Percentiles rank a stretch among this genome's conserved stretches.
phyloP scores from a whole-genome alignment of 305 asterid genomes.

The Ajuga reptans region DNA sequence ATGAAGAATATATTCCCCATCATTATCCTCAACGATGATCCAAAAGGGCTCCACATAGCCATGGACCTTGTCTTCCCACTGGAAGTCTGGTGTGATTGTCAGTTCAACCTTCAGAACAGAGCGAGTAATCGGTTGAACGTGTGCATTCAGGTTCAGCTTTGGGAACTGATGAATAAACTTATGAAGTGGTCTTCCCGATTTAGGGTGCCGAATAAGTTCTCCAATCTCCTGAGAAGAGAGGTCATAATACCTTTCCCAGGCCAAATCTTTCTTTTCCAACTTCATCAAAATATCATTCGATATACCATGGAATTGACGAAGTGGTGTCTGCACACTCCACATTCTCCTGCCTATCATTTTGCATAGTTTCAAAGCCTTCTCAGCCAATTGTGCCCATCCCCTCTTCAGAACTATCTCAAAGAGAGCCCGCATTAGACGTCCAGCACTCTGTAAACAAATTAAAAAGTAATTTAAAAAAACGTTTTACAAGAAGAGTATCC shows the following conservation, averaged over 20 bases:
- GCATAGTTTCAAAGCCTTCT: conserved; percentile 84
- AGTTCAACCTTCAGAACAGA: conserved; percentile 78
- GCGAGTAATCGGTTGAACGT: conserved; percentile 87
- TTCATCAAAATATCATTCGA: conserved; percentile 73
- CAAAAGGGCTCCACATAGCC: conserved; percentile 98
- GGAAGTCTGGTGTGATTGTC: conserved; percentile 80
- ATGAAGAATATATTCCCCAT: conserved; percentile 82
- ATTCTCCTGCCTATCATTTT: conserved; percentile 87
- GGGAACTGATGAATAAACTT: conserved; percentile 89
- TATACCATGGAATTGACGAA: conserved; percentile 86
- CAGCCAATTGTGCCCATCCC: conserved; percentile 88
- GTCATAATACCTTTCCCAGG: conserved; percentile 91
- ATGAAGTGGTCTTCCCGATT: conserved; percentile 75
- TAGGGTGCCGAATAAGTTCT: conserved; percentile 65
- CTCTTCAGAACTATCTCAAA: conserved; percentile 83
- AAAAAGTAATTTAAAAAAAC: background rate
- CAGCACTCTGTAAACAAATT: conserved; percentile 71
- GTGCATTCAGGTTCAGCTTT: conserved; percentile 78
- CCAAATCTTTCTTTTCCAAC: conserved; percentile 84
- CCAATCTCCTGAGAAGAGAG: conserved; percentile 88
- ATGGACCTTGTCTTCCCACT: conserved; percentile 94
- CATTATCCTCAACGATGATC: conserved; percentile 90
- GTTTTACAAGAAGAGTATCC: background rate
- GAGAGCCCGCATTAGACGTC: conserved; percentile 83
- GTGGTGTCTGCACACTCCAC: conserved; percentile 99